Base-by-base conservation (phyloP, 2,329 filamentous ascomycete species). In the Hortaea werneckii region DNA sequence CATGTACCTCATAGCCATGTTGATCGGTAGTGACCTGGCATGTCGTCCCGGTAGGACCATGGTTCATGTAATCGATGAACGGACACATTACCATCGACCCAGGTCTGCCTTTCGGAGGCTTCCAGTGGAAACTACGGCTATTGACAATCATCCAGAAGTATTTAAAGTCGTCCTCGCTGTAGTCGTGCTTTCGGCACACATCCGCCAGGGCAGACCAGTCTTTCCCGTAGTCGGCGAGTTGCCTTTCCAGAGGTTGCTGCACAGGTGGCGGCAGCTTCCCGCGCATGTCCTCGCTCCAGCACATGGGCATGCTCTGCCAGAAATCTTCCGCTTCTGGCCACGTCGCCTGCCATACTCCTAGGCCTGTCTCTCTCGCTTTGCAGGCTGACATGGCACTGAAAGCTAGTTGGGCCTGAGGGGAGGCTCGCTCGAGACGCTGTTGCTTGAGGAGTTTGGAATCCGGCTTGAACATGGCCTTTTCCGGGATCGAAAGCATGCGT, bases 31-130 rank as follows among this genome's bases (percentile, higher is more conserved):
- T 58, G 0, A 79, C 77, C 10, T 68, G 63, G 62, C 78, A 82
- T 10, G 67, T 67, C 10, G 58, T 53, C 27, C 67, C 66, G 10
- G 63, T 56, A 1, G 62, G 57, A 37, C 57, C 64, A 50, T 78
- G 75, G 51, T 78, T 88, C 69, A 87, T 82, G 45, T 85, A 77
- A 61, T 88, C 84, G 1, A 82, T 79, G 32, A 85, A 80, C 0
- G 84, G 84, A 62, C 81, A 82, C 53, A 87, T 73, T 7, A 78
- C 78, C 70, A 86, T 78, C 56, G 77, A 77, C 54, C 85, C 82
- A 26, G 68, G 63, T 10, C 53, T 75, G 62, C 56, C 60, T 38
- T 57, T 70, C 6, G 65, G 65, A 41, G 63, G 68, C 37, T 75
- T 66, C 67, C 75, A 80, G 57, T 76, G 78, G 56, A 82, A 81